Evolutionary conservation across 176 grass and related monocot species (phyloP).

Genomic region (Pontederia crassipes): DNA sequence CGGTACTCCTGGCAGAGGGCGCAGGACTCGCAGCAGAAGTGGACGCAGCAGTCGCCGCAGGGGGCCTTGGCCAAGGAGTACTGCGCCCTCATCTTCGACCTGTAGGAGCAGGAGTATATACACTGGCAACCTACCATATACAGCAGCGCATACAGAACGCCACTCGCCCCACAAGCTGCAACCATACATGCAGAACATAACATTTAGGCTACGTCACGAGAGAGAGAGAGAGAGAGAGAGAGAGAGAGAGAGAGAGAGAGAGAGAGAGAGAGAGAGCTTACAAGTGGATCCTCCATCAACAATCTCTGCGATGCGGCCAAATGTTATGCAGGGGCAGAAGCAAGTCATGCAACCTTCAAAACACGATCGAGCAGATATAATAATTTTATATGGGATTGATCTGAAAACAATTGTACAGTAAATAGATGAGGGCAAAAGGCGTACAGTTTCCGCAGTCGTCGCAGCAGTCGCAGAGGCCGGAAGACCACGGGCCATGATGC

Average conservation of each 20-base stretch:
- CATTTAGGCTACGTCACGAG: background rate
- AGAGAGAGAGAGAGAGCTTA: conserved; percentile 9
- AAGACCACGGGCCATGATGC: conserved; percentile 21
- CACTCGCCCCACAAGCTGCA: conserved; percentile 41
- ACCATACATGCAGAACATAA: background rate
- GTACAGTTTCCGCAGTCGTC: conserved; percentile 45
- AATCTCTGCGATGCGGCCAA: conserved; percentile 59
- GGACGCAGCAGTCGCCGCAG: conserved; percentile 58
- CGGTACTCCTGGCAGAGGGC: conserved; percentile 56
- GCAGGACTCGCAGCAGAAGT: conserved; percentile 47
- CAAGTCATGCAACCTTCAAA: conserved; percentile 41
- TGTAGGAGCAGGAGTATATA: conserved; percentile 52
- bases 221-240: background rate
- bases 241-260: background rate
- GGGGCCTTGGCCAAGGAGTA: conserved; percentile 25
- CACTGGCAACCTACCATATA: conserved; percentile 10
- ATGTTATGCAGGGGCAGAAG: conserved; percentile 63
- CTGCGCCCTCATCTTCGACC: conserved; percentile 35
- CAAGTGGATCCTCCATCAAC: conserved; percentile 43
- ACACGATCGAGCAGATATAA: background rate
- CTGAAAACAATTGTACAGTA: background rate
- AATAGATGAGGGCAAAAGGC: background rate
- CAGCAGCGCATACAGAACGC: conserved; percentile 37
- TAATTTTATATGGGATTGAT: background rate
- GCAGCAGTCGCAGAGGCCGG: conserved; percentile 51